Evolutionary conservation across 2,329 filamentous ascomycete species (phyloP), one percentile per base, ranked within the genome.

Genomic region (Colletotrichum australisinense): DNA sequence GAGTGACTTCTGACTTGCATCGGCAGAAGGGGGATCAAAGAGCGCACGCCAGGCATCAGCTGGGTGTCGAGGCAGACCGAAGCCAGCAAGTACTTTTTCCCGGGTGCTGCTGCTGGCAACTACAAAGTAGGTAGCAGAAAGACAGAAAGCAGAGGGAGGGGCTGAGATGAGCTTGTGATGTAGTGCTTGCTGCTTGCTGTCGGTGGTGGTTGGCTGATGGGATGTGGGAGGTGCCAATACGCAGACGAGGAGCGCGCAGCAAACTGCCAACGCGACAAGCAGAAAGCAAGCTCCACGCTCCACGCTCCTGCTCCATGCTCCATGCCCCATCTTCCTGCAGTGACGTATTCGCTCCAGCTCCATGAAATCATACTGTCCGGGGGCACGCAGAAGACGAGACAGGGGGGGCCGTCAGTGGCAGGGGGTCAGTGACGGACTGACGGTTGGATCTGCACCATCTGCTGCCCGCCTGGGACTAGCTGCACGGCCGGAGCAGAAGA

Each of bases 321-420:
- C 26, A n/a, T n/a, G n/a, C n/a, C n/a, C n/a, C 32, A 49, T 42
- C 56, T 59, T 69, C 26, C 56, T 72, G 57, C 66, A 55, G 65
- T 72, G 69, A 72, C 65, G 69, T 72, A 72, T 52, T 24, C 22
- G 26, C 67, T n/a, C 38, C 52, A 69, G 42, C 46, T 69, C 65
- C 69, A 72, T 72, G 69, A 69, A 72, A 72, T 72, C 69, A 72
- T 72, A 69, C 65, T 7, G 58, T 72, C 65, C 58, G 65, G 64
- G 64, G 69, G 58, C 49, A 55, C 55, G 28, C 49, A 42, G 35
- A 59, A 49, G 63, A 62, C 69, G 49, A 62, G 63, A 63, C 63
- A 60, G 38, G 68, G 63, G 63, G 67, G 53, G 22, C 42, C 42
- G 42, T 49, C 42, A 49, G 42, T n/a, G 19, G 42, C 42, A 19